Conservation (phyloP, 2,329 filamentous ascomycete species). For the Periglandula ipomoeae region DNA sequence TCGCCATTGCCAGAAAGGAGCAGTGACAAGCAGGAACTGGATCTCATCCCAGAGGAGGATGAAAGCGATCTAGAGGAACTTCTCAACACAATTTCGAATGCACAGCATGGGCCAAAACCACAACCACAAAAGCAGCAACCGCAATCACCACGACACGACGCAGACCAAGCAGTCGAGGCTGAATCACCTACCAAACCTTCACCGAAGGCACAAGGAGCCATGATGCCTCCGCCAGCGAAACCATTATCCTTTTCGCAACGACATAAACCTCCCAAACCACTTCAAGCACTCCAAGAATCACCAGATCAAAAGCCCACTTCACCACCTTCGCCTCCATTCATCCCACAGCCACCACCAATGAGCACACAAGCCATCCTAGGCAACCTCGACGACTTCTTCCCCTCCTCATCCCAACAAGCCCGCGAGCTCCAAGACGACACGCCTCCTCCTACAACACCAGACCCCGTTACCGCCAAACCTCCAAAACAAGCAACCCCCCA, state of each 20-base stretch:
- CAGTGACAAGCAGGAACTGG: slow-evolving; percentile 8
- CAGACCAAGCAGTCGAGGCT: not conserved
- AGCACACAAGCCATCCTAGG: slow-evolving; percentile 46
- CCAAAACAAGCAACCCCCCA: slow-evolving; percentile 13
- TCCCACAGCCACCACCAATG: slow-evolving; percentile 19
- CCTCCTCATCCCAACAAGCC: slow-evolving; percentile 46
- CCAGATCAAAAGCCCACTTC: not conserved
- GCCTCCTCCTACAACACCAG: not conserved
- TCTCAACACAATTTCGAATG: slow-evolving; percentile 8
- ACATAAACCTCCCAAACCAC: not conserved
- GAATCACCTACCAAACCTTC: not conserved
- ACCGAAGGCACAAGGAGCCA: not conserved
- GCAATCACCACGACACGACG: not conserved
- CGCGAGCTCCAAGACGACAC: slow-evolving; percentile 37
- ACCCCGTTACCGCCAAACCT: slow-evolving; percentile 1
- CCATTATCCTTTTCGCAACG: not conserved
- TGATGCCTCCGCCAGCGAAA: slow-evolving; percentile 2
- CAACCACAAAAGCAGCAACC: not conserved
- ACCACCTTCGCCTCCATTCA: slow-evolving; percentile 9
- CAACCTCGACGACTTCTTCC: slow-evolving; percentile 45
- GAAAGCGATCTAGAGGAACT: slow-evolving; percentile 16
- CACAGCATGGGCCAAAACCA: slow-evolving; percentile 11
- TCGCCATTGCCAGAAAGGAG: not conserved
- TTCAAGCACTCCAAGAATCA: not conserved
- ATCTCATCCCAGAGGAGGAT: slow-evolving; percentile 14